Evolutionary conservation across 2,329 filamentous ascomycete genomes (phyloP).

Genomic region (Ophiostoma novo-ulmi): DNA sequence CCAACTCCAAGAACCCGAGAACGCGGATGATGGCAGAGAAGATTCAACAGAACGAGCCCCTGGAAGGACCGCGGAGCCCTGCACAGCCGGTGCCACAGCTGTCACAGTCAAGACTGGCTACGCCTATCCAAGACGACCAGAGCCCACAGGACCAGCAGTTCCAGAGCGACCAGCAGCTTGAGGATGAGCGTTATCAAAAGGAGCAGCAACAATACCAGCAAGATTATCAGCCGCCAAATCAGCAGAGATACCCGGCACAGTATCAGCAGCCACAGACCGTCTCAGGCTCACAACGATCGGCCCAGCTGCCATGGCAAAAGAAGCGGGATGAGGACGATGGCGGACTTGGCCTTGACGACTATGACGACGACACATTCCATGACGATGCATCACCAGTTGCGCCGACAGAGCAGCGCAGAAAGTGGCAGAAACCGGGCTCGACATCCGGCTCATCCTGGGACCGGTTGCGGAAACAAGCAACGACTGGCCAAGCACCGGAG

Average conservation of each 20-base stretch:
- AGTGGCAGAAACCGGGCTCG: slow-evolving; percentile 11
- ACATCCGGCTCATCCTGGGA: slow-evolving; percentile 27
- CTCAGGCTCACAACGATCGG: background rate
- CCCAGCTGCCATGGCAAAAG: background rate
- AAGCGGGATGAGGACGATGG: background rate
- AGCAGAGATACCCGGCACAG: slow-evolving; percentile 1
- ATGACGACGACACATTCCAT: background rate
- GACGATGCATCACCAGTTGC: slow-evolving; percentile 29
- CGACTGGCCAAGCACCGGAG: background rate
- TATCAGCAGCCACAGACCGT: slow-evolving; percentile 7
- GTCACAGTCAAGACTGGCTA: background rate
- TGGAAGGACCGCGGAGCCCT: background rate
- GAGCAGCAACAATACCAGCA: slow-evolving; percentile 13
- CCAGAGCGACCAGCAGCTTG: slow-evolving; percentile 13
- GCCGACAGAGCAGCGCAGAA: slow-evolving; percentile 18
- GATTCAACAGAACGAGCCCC: background rate
- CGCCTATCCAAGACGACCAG: background rate
- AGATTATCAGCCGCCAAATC: background rate
- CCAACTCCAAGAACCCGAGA: background rate
- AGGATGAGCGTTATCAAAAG: slow-evolving; percentile 6
- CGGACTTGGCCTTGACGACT: background rate
- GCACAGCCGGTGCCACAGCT: background rate
- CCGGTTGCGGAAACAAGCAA: slow-evolving; percentile 24
- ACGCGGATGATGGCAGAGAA: background rate
- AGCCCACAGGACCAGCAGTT: background rate